Evolutionary conservation across 352 stramenopile species (phyloP).

Genomic region (Pythium diclinum): DNA sequence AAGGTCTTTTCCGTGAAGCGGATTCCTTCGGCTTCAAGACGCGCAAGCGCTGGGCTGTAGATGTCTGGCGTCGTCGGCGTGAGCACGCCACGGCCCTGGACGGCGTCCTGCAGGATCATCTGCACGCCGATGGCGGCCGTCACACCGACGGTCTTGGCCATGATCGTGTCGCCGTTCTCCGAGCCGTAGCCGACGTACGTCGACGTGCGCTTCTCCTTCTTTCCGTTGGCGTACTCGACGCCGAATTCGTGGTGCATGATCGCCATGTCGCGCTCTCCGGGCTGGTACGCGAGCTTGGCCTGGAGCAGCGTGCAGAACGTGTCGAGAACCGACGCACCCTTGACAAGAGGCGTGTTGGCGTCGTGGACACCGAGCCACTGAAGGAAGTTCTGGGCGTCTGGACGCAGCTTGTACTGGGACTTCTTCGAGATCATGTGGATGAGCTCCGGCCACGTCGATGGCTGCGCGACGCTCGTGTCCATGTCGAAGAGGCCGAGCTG

Average conservation of each 20-base stretch:
- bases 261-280: conserved; percentile 93
- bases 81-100: conserved; percentile 80
- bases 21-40: conserved; percentile 84
- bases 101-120: conserved; percentile 90
- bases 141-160: conserved; percentile 95
- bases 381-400: conserved; percentile 65
- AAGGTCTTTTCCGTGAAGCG: conserved; percentile 85
- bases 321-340: conserved; percentile 65
- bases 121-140: conserved; percentile 92
- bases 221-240: conserved; percentile 71
- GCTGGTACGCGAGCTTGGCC: conserved; percentile 86
- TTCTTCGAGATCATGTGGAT: conserved; percentile 51
- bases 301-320: conserved; percentile 87
- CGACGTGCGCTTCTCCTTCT: conserved; percentile 86
- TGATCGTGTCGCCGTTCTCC: conserved; percentile 89
- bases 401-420: conserved; percentile 35
- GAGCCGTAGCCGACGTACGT: conserved; percentile 92
- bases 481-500: conserved; percentile 90
- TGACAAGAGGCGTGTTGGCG: conserved; percentile 44
- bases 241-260: conserved; percentile 92
- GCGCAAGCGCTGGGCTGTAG: conserved; percentile 82
- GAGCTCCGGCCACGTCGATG: conserved; percentile 79
- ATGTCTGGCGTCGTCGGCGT: conserved; percentile 90
- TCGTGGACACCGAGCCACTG: conserved; percentile 78
- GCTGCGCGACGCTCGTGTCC: conserved; percentile 40